phyloP scores from a whole-genome alignment of 2,329 filamentous ascomycete species.

The Trichoderma atrobrunneum region DNA sequence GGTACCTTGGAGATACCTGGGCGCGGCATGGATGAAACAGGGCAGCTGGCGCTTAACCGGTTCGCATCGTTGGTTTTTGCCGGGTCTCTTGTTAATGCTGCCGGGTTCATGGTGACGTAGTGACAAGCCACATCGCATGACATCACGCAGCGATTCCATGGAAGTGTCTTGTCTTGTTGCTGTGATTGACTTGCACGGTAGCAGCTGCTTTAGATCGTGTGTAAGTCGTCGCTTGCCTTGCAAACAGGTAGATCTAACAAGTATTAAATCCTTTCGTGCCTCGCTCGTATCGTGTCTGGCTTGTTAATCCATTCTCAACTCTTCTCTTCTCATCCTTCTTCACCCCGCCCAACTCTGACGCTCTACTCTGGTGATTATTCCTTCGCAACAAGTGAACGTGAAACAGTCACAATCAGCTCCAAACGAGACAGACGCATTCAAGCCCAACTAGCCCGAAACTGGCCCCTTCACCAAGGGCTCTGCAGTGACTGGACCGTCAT shows the following conservation, averaged over 20 bases:
- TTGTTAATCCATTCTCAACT: background rate
- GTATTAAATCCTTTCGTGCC: background rate
- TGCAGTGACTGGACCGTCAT: conserved; percentile 16
- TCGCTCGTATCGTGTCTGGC: background rate
- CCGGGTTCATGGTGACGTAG: conserved; percentile 11
- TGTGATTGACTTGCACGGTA: background rate
- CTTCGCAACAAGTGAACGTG: background rate
- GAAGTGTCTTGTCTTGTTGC: background rate
- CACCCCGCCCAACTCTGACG: background rate
- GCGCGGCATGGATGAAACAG: background rate
- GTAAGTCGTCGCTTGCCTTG: background rate
- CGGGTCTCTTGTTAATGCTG: background rate
- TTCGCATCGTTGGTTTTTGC: background rate
- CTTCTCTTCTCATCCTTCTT: background rate
- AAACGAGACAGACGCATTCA: background rate
- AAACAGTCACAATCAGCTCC: background rate
- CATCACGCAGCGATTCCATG: conserved; percentile 1
- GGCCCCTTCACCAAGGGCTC: conserved; percentile 4
- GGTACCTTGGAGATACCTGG: background rate
- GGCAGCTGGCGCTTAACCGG: conserved; percentile 4
- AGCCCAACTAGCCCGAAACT: conserved; percentile 16
- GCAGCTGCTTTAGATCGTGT: background rate
- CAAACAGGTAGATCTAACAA: background rate
- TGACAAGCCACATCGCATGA: conserved; percentile 17
- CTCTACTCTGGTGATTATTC: background rate